These are phyloP conservation scores for Malassezia slooffiae DNA, from an alignment of 1,284 basidiomycete genomes.

Conservation along the genomic window DNA sequence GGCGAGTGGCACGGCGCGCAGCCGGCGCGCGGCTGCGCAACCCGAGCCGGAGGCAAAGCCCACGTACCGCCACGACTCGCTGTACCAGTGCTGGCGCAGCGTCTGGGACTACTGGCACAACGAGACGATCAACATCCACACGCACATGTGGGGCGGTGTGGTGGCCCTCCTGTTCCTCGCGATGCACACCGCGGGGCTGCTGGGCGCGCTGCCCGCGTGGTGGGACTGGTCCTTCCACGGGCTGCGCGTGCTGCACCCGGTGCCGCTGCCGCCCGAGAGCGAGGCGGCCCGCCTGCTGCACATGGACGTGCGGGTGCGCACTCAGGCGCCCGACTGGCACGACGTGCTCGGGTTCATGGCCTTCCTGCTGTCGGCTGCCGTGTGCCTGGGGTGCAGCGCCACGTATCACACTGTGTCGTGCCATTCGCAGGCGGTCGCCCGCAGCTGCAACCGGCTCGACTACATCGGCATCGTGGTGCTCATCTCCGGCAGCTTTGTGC, in stretches of 20 bases:
- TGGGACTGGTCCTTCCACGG: no score
- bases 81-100: conserved; percentile 38
- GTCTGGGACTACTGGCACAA: conserved; percentile 46
- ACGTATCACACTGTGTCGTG: conserved; percentile 66
- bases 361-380: conserved; percentile 63
- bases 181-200: conserved; percentile 26
- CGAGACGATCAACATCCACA: conserved; percentile 66
- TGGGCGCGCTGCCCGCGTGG: conserved; percentile 15
- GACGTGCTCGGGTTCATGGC: conserved; percentile 59
- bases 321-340: conserved; percentile 54
- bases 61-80: conserved; percentile 30
- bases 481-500: conserved; percentile 68
- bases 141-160: conserved; percentile 65
- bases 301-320: no score
- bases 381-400: conserved; percentile 65
- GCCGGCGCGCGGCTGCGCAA: neutral
- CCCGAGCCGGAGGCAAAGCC: conserved; percentile 16
- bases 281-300: no score
- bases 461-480: conserved; percentile 52
- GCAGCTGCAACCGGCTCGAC: conserved; percentile 31
- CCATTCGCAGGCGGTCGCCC: conserved; percentile 58
- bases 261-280: no score
- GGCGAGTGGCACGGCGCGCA: neutral
- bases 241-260: no score
- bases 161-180: conserved; percentile 55